Conservation (phyloP, 305 asterid genomes). For the Salvia sclarea region DNA sequence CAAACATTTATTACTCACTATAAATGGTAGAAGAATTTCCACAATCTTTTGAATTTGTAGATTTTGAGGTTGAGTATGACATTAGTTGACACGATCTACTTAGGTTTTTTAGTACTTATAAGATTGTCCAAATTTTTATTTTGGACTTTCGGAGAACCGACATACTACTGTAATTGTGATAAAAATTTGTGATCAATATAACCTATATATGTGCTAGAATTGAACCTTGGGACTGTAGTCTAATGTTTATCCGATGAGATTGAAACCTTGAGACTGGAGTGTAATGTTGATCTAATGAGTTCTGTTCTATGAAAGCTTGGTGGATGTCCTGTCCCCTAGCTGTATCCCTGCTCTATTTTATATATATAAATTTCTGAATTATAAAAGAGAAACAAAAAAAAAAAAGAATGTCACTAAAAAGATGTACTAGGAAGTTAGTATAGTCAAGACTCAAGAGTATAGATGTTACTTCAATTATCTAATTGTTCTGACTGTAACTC, state of each 20-base stretch:
- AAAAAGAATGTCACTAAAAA: not conserved
- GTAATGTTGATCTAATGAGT: not conserved
- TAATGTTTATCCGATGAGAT: not conserved
- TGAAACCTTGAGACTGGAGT: not conserved
- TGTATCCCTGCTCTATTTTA: not conserved
- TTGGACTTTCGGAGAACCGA: constrained; percentile 1
- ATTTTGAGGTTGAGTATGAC: constrained; percentile 9
- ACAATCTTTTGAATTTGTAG: not conserved
- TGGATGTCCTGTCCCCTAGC: not conserved
- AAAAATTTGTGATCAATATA: constrained; percentile 7
- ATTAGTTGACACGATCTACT: constrained; percentile 9
- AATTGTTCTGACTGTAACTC: not conserved
- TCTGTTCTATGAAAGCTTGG: not conserved
- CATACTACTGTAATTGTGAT: not conserved
- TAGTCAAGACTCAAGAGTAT: not conserved
- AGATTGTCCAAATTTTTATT: not conserved
- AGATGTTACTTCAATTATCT: not conserved
- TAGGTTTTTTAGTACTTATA: constrained; percentile 18
- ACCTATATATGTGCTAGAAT: not conserved
- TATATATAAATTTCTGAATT: not conserved
- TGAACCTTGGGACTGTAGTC: not conserved
- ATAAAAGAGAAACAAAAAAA: not conserved
- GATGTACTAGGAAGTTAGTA: not conserved
- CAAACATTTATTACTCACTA: constrained; percentile 4
- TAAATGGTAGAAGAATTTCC: not conserved